Base-by-base conservation (phyloP, 1,284 basidiomycete genomes). In the Sporisorium sorghi region DNA sequence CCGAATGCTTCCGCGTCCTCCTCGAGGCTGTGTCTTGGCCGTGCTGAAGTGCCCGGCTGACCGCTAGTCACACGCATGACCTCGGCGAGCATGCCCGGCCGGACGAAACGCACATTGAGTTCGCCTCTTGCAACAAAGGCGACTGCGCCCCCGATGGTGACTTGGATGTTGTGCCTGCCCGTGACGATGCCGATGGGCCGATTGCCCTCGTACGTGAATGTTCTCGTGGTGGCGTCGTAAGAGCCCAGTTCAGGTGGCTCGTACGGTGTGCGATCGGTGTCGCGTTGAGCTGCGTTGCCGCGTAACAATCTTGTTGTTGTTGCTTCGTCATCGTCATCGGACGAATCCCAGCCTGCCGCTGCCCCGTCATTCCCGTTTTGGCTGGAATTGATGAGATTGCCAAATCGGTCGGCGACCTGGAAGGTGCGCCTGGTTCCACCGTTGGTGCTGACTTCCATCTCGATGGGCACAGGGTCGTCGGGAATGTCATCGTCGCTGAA, bases 371-470 rank as follows among this genome's bases (percentile, higher is more conserved):
- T 28, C 3, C 42, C 14, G 5, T 44, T 12, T 26, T 44, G 54
- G 7, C 26, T 15, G 17, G 48, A 51, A 14, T 5, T 15, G 30
- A 73, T 37, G 1, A 58, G 59, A 46, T 73, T 73, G 54, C 70
- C 70, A 28, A 60, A 55, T 9, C 60, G 70, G 52, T 73, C 70
- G 12, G 70, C 63, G 24, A 73, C 51, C 23, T 62, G 63, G 33
- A 73, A 73, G 5, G 64, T 73, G 39, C 64, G 64, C 8, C 56
- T 32, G 15, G n/a, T 32, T 23, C 52, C 57, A 19, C 50, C 57
- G 15, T 59, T 49, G 17, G 47, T 40, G 49, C 57, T 53, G 28
- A 58, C 46, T 40, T 73, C 70, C 40, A 73, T 73, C 35, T 67
- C 64, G 60, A 73, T 67, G 21, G 64, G 70, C 1, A 73, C 58